These are phyloP conservation scores for Blumeriella jaapii DNA, from an alignment of 2,329 filamentous ascomycete genomes.

Conservation along the genomic window DNA sequence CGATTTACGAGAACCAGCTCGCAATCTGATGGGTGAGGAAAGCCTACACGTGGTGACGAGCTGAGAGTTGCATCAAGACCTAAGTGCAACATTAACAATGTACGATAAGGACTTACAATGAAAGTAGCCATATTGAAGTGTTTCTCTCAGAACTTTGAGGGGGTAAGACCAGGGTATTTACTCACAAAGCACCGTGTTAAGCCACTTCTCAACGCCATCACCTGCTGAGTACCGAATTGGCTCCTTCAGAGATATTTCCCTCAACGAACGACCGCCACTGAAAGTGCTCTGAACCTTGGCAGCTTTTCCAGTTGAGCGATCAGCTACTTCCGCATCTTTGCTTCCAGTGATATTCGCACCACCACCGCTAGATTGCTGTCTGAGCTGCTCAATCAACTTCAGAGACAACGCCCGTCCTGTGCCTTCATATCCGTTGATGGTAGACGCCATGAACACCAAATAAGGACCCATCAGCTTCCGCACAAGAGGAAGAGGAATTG, in stretches of 20 bases:
- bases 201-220: conserved; percentile 89
- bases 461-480: conserved; percentile 93
- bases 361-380: conserved; percentile 79
- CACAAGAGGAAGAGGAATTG: conserved; percentile 86
- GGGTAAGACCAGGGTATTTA: too few relatives aligned
- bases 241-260: conserved; percentile 86
- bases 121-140: too few relatives aligned
- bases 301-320: conserved; percentile 66
- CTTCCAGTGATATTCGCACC: conserved; percentile 39
- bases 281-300: conserved; percentile 48
- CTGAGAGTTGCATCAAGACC: conserved; percentile 68
- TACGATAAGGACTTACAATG: too few relatives aligned
- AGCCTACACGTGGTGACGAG: conserved; percentile 38
- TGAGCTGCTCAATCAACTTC: conserved; percentile 92
- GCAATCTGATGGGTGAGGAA: conserved; percentile 82
- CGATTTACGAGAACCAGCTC: conserved; percentile 90
- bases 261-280: conserved; percentile 62
- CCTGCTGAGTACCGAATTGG: conserved; percentile 90
- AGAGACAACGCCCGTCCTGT: conserved; percentile 89
- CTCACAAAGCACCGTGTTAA: conserved; percentile 76
- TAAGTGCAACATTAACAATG: background rate
- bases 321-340: conserved; percentile 55
- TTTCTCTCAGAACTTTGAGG: too few relatives aligned
- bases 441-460: conserved; percentile 97
- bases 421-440: conserved; percentile 97